Evolutionary conservation across 179 eudicot genomes (phyloP).

Genomic region (Camellia oleifera): DNA sequence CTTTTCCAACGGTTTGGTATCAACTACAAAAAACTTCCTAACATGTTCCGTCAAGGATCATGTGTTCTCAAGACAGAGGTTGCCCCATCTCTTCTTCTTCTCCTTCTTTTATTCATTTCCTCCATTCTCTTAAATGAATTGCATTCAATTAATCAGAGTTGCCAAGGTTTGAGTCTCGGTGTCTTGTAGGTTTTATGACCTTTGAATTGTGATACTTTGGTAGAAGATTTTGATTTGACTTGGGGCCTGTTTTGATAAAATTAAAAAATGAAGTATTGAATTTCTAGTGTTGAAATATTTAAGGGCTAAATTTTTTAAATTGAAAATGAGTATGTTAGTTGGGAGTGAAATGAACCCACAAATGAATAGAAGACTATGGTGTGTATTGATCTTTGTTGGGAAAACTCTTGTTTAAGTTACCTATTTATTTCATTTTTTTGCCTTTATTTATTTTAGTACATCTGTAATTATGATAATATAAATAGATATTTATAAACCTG

Average conservation of each 20-base stretch:
- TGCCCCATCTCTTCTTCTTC: neutral
- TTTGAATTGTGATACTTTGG: conserved; percentile 6
- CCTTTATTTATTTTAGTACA: neutral
- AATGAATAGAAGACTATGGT: neutral
- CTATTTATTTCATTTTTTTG: too few species aligned
- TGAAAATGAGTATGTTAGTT: neutral
- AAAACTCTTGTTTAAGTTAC: neutral
- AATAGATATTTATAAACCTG: too few species aligned
- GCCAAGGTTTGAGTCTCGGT: neutral
- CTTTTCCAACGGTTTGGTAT: conserved; percentile 68
- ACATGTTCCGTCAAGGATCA: conserved; percentile 80
- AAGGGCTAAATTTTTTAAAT: neutral
- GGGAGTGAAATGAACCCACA: neutral
- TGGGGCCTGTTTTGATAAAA: neutral
- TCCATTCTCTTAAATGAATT: neutral
- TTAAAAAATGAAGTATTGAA: neutral
- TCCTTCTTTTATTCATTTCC: neutral
- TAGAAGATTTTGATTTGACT: conserved; percentile 4
- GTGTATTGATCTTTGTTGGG: neutral
- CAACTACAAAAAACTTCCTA: conserved; percentile 65
- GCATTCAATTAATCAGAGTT: neutral
- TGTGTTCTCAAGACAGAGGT: conserved; percentile 74
- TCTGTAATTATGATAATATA: neutral
- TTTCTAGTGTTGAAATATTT: neutral
- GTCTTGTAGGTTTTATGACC: neutral